These are phyloP conservation scores for Xanthoparmelia taractica DNA, from an alignment of 495 filamentous ascomycete genomes.

Conservation along the genomic window DNA sequence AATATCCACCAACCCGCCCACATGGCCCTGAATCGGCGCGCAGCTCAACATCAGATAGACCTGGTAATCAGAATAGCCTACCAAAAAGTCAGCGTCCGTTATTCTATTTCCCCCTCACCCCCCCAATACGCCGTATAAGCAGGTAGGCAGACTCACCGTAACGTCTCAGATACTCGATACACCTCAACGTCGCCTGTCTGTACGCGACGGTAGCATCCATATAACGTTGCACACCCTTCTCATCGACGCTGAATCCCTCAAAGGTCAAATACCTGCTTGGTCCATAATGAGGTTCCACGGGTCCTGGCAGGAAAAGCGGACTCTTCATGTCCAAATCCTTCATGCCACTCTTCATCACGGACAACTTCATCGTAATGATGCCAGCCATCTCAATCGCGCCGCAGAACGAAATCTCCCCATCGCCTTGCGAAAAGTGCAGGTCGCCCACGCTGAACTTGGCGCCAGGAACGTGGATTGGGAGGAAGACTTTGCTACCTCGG, in stretches of 20 bases:
- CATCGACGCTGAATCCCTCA: conserved; percentile 90
- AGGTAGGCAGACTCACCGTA: conserved; percentile 52
- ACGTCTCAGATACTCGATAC: conserved; percentile 79
- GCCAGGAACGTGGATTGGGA: conserved; percentile 77
- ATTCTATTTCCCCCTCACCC: no score
- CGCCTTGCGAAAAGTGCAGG: conserved; percentile 83
- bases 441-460: conserved; percentile 93
- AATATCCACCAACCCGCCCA: conserved; percentile 84
- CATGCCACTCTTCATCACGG: conserved; percentile 78
- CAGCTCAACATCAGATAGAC: conserved; percentile 83
- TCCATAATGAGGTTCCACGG: conserved; percentile 86
- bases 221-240: conserved; percentile 87
- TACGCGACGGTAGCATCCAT: conserved; percentile 91
- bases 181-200: conserved; percentile 71
- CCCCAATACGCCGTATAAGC: conserved; percentile 25
- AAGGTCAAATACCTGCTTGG: conserved; percentile 83
- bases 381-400: conserved; percentile 97
- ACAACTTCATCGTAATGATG: conserved; percentile 84
- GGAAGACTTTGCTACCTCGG: conserved; percentile 78
- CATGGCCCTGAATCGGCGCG: conserved; percentile 84
- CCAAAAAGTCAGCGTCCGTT: not conserved
- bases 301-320: conserved; percentile 83
- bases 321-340: conserved; percentile 70
- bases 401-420: conserved; percentile 93
- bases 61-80: conserved; percentile 66